phyloP scores from a whole-genome alignment of 371 early-diverging fungal species.

The Mucor velutinosus region DNA sequence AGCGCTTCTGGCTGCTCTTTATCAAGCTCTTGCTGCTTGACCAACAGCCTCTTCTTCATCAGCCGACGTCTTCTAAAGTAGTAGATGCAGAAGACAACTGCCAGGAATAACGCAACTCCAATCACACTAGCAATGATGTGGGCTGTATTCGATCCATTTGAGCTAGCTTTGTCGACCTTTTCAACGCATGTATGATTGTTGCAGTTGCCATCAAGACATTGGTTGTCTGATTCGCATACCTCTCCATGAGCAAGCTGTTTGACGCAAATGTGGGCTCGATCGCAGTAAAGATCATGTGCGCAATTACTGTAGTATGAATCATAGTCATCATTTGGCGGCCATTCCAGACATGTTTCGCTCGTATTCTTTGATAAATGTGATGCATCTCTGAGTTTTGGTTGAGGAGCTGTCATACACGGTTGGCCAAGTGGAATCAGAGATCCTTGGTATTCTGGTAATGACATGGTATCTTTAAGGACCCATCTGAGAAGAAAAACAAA shows the following conservation, averaged over 20 bases:
- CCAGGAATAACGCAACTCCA: conserved; percentile 8
- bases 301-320: conserved; percentile 21
- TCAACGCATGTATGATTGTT: conserved; percentile 5
- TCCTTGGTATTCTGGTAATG: conserved; percentile 20
- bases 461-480: conserved; percentile 15
- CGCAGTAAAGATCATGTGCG: conserved; percentile 5
- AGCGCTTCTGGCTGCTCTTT: neutral
- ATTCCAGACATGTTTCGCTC: conserved; percentile 13
- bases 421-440: neutral
- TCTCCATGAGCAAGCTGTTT: conserved; percentile 3
- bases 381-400: conserved; percentile 4
- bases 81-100: neutral
- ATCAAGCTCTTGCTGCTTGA: neutral
- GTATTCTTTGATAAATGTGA: conserved; percentile 11
- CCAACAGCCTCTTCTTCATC: neutral
- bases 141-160: conserved; percentile 3
- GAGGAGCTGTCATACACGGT: conserved; percentile 10
- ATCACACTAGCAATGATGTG: conserved; percentile 14
- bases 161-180: neutral
- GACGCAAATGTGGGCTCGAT: conserved; percentile 7
- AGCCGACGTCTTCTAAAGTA: conserved; percentile 1
- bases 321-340: conserved; percentile 10
- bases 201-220: conserved; percentile 17
- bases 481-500: conserved; percentile 10
- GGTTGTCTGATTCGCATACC: conserved; percentile 19